Base-by-base conservation (phyloP, 2,329 filamentous ascomycete species). In the Nemania serpens region DNA sequence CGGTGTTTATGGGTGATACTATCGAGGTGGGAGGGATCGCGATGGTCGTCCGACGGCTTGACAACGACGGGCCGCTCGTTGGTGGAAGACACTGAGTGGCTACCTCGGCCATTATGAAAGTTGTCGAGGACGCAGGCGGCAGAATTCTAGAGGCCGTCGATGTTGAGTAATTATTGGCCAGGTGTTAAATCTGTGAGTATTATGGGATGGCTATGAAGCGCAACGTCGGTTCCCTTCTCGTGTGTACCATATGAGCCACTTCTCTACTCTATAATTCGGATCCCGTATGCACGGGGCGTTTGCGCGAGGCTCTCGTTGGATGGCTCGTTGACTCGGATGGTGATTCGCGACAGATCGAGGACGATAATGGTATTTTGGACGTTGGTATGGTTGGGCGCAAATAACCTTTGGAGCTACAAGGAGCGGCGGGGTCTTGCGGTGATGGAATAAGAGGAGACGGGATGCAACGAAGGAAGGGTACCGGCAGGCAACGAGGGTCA, bases 11-110 rank as follows among this genome's bases (percentile, higher is more conserved):
- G 5, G 70, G 65, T 42, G 62, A 59, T 43, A 66, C 61, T 52
- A 71, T 68, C 39, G 71, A 67, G 22, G 67, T 67, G 2, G 68
- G 50, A 57, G 69, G 63, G 20, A 73, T 70, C 43, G 58, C 62
- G 48, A 73, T 55, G n/a, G 66, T 69, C 33, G 71, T 63, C 46
- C 71, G 70, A 47, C 70, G 70, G 51, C 57, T 61, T 29, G 68
- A 60, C 12, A 69, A 60, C 20, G 63, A 59, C 9, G 66, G 52
- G 50, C 66, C 29, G 12, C 65, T 34, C 22, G 68, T 51, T 29
- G 65, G 65, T 46, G 65, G 55, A 39, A 68, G 43, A 45, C 59
- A 67, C 41, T 65, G 68, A 41, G 64, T 68, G 34, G 62, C 63
- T n/a, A 70, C 71, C 55, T 69, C 71, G 12, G 71, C 58, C 69